A percentile compares a stretch with the other conserved stretches of the same genome.
These are phyloP conservation scores for Kwoniella europaea DNA, from an alignment of 768 basidiomycete genomes.

Conservation along the genomic window DNA sequence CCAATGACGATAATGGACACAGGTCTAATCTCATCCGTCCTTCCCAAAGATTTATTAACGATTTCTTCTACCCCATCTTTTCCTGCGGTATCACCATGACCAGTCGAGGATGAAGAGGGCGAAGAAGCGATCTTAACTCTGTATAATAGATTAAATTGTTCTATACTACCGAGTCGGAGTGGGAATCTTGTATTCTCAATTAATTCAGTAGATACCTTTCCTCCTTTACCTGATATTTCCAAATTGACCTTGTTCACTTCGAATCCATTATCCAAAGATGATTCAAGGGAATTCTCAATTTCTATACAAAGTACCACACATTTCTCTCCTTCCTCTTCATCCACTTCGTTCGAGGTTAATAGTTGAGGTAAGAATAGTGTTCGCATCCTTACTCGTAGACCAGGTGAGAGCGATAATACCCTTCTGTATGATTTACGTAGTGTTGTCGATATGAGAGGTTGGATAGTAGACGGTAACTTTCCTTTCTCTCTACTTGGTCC, in stretches of 20 bases:
- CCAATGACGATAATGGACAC: conserved; percentile 81
- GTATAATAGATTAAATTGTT: conserved; percentile 87
- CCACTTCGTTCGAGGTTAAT: conserved; percentile 64
- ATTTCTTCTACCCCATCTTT: conserved; percentile 32
- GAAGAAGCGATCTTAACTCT: conserved; percentile 72
- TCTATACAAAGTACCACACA: conserved; percentile 91
- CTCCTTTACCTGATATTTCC: conserved; percentile 71
- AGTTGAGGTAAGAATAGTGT: conserved; percentile 89
- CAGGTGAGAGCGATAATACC: conserved; percentile 76
- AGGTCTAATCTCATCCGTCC: conserved; percentile 69
- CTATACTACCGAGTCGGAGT: conserved; percentile 69
- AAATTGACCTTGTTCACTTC: conserved; percentile 77
- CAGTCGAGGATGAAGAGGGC: conserved; percentile 25
- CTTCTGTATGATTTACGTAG: conserved; percentile 85
- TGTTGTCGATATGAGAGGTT: conserved; percentile 63
- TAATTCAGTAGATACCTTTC: conserved; percentile 48
- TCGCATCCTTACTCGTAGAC: conserved; percentile 90
- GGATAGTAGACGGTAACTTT: conserved; percentile 26
- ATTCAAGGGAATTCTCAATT: conserved; percentile 70
- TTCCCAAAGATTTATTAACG: conserved; percentile 61
- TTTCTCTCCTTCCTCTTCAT: conserved; percentile 71
- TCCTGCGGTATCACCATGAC: neutral
- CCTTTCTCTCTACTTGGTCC: conserved; percentile 44
- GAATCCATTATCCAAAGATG: conserved; percentile 65
- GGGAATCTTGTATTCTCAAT: conserved; percentile 67